Percentiles rank a stretch among this genome's conserved stretches.
Conservation (phyloP, 1,284 basidiomycete genomes). For the Cryptococcus sp. region DNA sequence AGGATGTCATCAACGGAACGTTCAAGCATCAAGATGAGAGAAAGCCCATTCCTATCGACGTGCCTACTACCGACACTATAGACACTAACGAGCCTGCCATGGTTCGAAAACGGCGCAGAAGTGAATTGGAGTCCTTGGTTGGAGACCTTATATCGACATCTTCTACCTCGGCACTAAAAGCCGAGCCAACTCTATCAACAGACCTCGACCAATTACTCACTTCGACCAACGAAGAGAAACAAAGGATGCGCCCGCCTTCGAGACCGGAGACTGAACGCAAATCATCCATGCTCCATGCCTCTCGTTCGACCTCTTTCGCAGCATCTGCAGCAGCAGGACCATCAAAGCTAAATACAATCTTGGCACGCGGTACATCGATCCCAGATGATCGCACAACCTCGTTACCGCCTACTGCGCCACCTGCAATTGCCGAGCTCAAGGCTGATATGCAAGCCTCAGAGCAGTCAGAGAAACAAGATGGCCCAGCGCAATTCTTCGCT, state of each 20-base stretch:
- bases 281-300: constrained; percentile 37
- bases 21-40: constrained; percentile 15
- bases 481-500: constrained; percentile 30
- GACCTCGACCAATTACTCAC: not conserved
- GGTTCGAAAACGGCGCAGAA: constrained; percentile 37
- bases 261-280: constrained; percentile 8
- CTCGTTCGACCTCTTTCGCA: constrained; percentile 33
- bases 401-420: constrained; percentile 2
- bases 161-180: constrained; percentile 11
- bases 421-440: not conserved
- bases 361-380: not conserved
- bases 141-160: constrained; percentile 40
- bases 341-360: not conserved
- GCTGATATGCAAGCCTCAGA: not conserved
- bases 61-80: constrained; percentile 10
- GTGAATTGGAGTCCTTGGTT: constrained; percentile 32
- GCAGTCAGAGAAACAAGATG: constrained; percentile 1
- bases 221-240: not conserved
- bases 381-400: constrained; percentile 2
- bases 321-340: constrained; percentile 23
- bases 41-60: constrained; percentile 2
- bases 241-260: not conserved
- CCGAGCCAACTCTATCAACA: constrained; percentile 1
- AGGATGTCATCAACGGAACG: constrained; percentile 36
- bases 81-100: constrained; percentile 35